Conservation (phyloP, 768 basidiomycete species). For the Collybiopsis luxurians region DNA sequence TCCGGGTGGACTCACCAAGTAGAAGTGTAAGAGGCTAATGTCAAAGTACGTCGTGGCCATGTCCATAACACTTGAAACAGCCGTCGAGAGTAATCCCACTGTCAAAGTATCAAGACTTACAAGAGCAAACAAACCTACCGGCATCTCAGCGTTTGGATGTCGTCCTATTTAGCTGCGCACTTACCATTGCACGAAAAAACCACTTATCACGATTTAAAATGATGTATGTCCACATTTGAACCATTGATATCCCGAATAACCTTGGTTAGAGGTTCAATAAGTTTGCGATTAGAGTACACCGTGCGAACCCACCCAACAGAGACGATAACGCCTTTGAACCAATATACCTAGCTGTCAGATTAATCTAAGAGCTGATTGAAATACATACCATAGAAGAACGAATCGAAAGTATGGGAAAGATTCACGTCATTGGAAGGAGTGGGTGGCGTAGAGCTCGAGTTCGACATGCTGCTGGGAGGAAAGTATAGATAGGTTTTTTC, state of each 20-base stretch:
- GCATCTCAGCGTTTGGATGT: background rate
- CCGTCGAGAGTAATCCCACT: background rate
- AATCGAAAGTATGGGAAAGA: background rate
- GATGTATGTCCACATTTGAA: conserved; percentile 8
- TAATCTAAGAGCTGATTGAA: background rate
- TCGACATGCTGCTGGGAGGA: background rate
- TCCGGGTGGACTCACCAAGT: background rate
- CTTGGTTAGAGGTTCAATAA: background rate
- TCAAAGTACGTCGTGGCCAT: conserved; percentile 1
- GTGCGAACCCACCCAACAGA: background rate
- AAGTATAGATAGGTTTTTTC: background rate
- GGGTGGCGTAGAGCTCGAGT: background rate
- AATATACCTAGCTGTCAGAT: background rate
- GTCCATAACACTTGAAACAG: background rate
- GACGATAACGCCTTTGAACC: background rate
- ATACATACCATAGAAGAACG: conserved; percentile 3
- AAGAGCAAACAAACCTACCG: background rate
- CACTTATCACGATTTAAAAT: background rate
- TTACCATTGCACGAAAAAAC: conserved; percentile 3
- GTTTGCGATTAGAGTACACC: background rate
- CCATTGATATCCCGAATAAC: conserved; percentile 3
- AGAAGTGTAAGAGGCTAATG: background rate
- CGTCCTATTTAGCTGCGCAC: background rate
- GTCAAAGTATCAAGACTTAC: background rate
- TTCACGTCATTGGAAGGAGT: background rate